phyloP scores from a whole-genome alignment of 2,329 filamentous ascomycete species.

The Exophiala spinifera region DNA sequence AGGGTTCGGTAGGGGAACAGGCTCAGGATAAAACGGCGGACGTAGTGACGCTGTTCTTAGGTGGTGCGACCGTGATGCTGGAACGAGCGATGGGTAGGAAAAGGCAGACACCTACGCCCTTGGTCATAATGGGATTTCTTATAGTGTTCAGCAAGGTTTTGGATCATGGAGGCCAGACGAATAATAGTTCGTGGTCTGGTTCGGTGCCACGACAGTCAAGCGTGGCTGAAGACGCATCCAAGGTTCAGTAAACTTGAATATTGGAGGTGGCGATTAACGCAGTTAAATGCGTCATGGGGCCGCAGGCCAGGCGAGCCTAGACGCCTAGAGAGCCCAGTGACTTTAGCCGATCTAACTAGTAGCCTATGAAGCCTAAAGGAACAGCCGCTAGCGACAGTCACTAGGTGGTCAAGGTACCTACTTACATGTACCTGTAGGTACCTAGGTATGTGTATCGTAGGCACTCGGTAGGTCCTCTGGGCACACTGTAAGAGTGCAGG shows the following conservation, averaged over 20 bases:
- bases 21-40: not conserved
- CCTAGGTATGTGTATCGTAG: too few relatives aligned
- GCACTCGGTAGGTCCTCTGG: too few relatives aligned
- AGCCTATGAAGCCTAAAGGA: too few relatives aligned
- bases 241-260: not conserved
- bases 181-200: not conserved
- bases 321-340: not conserved
- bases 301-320: not conserved
- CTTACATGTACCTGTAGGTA: too few relatives aligned
- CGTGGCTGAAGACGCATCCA: not conserved
- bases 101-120: not conserved
- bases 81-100: not conserved
- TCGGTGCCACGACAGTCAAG: not conserved
- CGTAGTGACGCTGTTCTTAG: not conserved
- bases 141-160: not conserved
- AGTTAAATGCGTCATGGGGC: conserved; percentile 17
- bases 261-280: conserved; percentile 2
- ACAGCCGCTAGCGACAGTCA: not conserved
- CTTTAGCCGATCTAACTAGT: too few relatives aligned
- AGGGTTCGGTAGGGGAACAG: not conserved
- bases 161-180: not conserved
- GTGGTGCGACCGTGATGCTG: not conserved
- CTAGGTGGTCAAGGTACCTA: not conserved
- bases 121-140: not conserved
- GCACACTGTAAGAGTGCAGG: too few relatives aligned